Evolutionary conservation across 1,284 basidiomycete genomes (phyloP).

Genomic region (Trichosporon asahii): DNA sequence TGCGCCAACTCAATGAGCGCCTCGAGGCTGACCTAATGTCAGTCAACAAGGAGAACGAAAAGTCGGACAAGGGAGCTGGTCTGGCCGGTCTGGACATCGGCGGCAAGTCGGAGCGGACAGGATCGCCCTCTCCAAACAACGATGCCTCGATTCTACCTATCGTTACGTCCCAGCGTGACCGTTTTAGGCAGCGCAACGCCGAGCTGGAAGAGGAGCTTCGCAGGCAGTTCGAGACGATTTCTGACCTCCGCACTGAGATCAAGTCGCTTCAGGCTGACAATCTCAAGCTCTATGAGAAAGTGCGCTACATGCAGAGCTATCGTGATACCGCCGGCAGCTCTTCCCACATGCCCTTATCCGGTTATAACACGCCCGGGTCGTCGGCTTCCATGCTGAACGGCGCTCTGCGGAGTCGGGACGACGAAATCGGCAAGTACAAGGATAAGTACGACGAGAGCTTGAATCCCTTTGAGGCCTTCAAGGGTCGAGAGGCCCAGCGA

Average conservation of each 20-base stretch:
- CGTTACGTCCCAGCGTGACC: constrained; percentile 91
- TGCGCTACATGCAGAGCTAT: constrained; percentile 93
- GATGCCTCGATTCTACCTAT: constrained; percentile 92
- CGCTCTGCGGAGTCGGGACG: constrained; percentile 51
- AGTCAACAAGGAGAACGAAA: constrained; percentile 57
- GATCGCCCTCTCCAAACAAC: constrained; percentile 60
- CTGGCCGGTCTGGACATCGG: constrained; percentile 71
- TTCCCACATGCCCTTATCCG: constrained; percentile 14
- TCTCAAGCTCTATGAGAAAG: constrained; percentile 92
- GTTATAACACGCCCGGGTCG: constrained; percentile 20
- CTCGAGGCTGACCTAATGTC: constrained; percentile 86
- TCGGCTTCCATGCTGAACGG: constrained; percentile 36
- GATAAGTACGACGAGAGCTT: constrained; percentile 90
- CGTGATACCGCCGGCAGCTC: constrained; percentile 59
- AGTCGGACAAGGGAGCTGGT: constrained; percentile 41
- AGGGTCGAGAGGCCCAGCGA: constrained; percentile 85
- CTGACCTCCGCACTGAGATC: constrained; percentile 81
- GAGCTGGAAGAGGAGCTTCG: constrained; percentile 97
- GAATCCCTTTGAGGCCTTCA: constrained; percentile 97
- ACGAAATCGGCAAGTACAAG: constrained; percentile 83
- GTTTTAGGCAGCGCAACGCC: constrained; percentile 90
- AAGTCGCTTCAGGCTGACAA: constrained; percentile 87
- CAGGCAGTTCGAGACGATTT: constrained; percentile 87
- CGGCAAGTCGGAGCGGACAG: constrained; percentile 41
- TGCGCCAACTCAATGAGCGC: constrained; percentile 75